Base-by-base conservation (phyloP, 805 yeast species). In the Candida boleticola region DNA sequence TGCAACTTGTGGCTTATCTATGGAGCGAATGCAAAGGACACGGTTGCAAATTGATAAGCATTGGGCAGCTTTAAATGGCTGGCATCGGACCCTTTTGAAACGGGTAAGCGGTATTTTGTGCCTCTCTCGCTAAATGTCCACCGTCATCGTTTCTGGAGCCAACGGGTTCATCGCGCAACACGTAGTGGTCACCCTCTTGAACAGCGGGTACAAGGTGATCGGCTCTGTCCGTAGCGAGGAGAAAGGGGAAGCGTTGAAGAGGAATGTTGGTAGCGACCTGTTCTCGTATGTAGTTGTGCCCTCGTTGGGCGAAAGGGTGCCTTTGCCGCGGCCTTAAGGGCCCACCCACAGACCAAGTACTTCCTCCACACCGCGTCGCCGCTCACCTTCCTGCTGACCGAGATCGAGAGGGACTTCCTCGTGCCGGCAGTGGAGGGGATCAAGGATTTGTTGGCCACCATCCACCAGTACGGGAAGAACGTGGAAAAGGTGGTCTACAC, bases 311-410 rank as follows among this genome's bases (percentile, higher is more conserved):
- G 60, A 13, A 63, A 53, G 13, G 66, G 66, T 11, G 77, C 79
- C 0, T 76, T 76, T 45, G 74, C 71, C 41, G 55, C 55, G 6
- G 70, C 71, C 0, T 64, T 80, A 49, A 55, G 69, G 49, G 63
- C 61, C 19, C 71, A 73, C 45, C 73, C 74, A 26, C 82, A 79
- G 31, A 72, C 79, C 42, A 63, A 64, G 11, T 76, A 71, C 26
- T 80, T 81, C 38, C 49, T 80, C 31, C 87, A 81, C 57, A 71
- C 82, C 7, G 86, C 86, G 2, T 74, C 83, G 11, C 85, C 86
- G 10, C 74, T 75, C 54, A 63, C 69, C 21, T 74, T 70, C 54
- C 65, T 69, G 7, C 59, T 68, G 16, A 57, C 65, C n/a, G 66
- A 71, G 45, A 63, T 73, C 27, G 81, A 73, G 43, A 70, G 71